phyloP scores from a whole-genome alignment of 345 rosid genomes.

The Citrus inodora region DNA sequence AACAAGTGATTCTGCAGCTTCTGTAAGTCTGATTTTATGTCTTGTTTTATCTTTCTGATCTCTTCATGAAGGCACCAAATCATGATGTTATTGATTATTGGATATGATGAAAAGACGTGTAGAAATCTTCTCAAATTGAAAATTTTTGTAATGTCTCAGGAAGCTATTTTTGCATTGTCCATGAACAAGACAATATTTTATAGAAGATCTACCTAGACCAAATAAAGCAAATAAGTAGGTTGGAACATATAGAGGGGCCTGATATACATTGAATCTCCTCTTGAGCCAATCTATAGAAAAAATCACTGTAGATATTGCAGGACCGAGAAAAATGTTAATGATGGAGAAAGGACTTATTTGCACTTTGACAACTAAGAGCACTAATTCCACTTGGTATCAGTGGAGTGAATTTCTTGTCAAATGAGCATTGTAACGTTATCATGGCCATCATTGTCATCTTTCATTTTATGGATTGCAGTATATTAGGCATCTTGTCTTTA shows the following conservation, averaged over 20 bases:
- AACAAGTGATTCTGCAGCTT: conserved; percentile 64
- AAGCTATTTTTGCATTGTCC: background rate
- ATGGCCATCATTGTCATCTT: conserved; percentile 1
- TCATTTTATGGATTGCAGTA: conserved; percentile 45
- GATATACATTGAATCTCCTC: background rate
- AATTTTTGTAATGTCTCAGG: background rate
- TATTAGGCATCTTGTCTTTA: conserved; percentile 69
- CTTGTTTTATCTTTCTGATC: background rate
- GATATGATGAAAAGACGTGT: background rate
- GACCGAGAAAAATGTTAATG: background rate
- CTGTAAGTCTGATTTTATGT: conserved; percentile 38
- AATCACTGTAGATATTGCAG: background rate
- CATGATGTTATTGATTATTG: background rate
- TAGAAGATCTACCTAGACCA: background rate
- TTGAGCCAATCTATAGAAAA: background rate
- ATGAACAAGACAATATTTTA: background rate
- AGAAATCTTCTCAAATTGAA: background rate
- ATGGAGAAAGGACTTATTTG: background rate
- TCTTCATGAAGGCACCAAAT: background rate
- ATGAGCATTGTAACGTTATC: background rate
- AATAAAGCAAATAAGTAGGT: background rate
- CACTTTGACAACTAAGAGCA: background rate
- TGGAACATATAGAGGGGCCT: background rate
- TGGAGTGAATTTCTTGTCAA: background rate
- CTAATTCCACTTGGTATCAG: background rate